These are phyloP conservation scores for Crucibulum laeve DNA, from an alignment of 768 basidiomycete species.

Conservation along the genomic window DNA sequence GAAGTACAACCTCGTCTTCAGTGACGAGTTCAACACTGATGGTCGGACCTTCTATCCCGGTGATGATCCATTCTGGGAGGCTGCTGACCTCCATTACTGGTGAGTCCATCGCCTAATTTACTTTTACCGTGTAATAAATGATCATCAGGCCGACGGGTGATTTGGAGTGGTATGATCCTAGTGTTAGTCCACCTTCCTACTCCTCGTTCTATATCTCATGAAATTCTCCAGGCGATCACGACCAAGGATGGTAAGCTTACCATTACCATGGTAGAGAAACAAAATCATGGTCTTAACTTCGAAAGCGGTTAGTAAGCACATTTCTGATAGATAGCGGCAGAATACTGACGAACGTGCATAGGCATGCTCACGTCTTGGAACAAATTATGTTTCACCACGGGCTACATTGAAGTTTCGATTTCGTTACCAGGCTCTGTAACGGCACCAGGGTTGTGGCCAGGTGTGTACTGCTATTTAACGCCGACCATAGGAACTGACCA, in stretches of 20 bases:
- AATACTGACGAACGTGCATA: slow-evolving; percentile 14
- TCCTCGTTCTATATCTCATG: slow-evolving; percentile 1
- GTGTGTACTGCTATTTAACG: slow-evolving; percentile 5
- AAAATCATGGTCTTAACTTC: slow-evolving; percentile 79
- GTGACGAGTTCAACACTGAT: slow-evolving; percentile 63
- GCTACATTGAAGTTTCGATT: slow-evolving; percentile 81
- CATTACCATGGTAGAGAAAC: slow-evolving; percentile 70
- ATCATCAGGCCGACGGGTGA: slow-evolving; percentile 59
- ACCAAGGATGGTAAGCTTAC: slow-evolving; percentile 77
- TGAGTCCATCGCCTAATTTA: slow-evolving; percentile 20
- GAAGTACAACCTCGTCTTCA: slow-evolving; percentile 80
- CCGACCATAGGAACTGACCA: background rate
- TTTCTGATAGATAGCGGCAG: slow-evolving; percentile 20
- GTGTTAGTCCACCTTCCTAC: slow-evolving; percentile 31
- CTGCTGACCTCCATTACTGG: slow-evolving; percentile 85
- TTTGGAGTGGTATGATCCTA: slow-evolving; percentile 81
- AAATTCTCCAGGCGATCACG: slow-evolving; percentile 47
- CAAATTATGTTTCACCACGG: slow-evolving; percentile 92
- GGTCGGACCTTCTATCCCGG: slow-evolving; percentile 72
- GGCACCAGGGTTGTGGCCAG: slow-evolving; percentile 84
- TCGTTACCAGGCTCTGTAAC: slow-evolving; percentile 64
- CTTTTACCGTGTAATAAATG: slow-evolving; percentile 3
- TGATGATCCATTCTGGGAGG: slow-evolving; percentile 87
- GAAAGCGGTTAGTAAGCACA: slow-evolving; percentile 52
- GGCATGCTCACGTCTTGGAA: slow-evolving; percentile 88